These are phyloP conservation scores for Neurospora sp. DNA, from an alignment of 495 filamentous ascomycete species.

Conservation along the genomic window DNA sequence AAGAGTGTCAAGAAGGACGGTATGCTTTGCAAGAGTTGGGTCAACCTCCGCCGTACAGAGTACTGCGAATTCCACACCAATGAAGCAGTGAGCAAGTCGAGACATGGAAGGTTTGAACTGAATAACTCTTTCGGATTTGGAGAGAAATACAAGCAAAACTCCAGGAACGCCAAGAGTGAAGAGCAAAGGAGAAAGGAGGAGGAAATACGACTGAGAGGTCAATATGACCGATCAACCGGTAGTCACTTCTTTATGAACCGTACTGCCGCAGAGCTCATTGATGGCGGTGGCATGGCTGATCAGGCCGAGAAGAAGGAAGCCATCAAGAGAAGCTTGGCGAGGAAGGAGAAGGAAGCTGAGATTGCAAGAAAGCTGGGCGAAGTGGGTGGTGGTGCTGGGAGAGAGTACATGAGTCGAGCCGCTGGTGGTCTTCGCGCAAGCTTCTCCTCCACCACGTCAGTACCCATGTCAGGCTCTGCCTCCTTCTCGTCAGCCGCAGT, in stretches of 20 bases:
- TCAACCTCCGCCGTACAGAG: slow-evolving; percentile 78
- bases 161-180: slow-evolving; percentile 10
- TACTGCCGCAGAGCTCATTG: slow-evolving; percentile 51
- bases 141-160: slow-evolving; percentile 29
- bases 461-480: slow-evolving; percentile 1
- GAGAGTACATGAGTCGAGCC: slow-evolving; percentile 58
- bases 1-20: slow-evolving; percentile 78
- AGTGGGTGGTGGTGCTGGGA: slow-evolving; percentile 56
- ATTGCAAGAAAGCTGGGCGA: slow-evolving; percentile 59
- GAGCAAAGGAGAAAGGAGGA: slow-evolving; percentile 17
- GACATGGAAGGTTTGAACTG: slow-evolving; percentile 66
- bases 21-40: slow-evolving; percentile 67
- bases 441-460: slow-evolving; percentile 6
- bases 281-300: slow-evolving; percentile 50
- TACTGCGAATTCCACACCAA: slow-evolving; percentile 92
- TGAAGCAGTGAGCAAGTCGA: slow-evolving; percentile 59
- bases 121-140: slow-evolving; percentile 47
- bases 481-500: slow-evolving; percentile 1
- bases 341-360: slow-evolving; percentile 70
- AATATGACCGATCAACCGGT: slow-evolving; percentile 49
- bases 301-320: slow-evolving; percentile 52
- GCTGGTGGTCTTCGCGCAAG: slow-evolving; percentile 5
- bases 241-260: slow-evolving; percentile 48
- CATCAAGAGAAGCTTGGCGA: slow-evolving; percentile 55
- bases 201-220: slow-evolving; percentile 4